These are phyloP conservation scores for Monosporozyma unispora DNA, from an alignment of 805 yeast species.

Conservation along the genomic window DNA sequence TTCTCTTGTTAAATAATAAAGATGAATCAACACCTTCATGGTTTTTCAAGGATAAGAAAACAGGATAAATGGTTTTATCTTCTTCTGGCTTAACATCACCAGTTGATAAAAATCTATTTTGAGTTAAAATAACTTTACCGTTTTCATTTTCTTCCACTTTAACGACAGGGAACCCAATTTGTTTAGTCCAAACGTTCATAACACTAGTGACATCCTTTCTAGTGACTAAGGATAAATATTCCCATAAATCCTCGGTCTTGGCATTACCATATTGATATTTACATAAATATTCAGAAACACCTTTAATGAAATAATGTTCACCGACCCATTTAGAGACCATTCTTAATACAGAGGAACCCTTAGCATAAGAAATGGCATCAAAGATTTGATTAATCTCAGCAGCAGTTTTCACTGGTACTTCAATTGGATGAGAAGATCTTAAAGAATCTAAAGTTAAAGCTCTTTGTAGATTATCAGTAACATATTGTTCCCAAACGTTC, in stretches of 20 bases:
- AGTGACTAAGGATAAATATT: conserved; percentile 50
- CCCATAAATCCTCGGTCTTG: conserved; percentile 66
- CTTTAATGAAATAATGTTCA: conserved; percentile 56
- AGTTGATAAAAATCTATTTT: conserved; percentile 64
- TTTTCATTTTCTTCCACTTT: conserved; percentile 38
- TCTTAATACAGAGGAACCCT: conserved; percentile 70
- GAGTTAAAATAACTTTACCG: conserved; percentile 46
- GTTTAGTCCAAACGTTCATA: conserved; percentile 65
- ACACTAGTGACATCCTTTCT: conserved; percentile 49
- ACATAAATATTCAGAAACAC: conserved; percentile 62
- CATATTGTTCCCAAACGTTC: conserved; percentile 46
- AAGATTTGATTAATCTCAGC: conserved; percentile 74
- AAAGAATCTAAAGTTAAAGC: conserved; percentile 47
- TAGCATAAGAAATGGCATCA: conserved; percentile 71
- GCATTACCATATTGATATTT: conserved; percentile 61
- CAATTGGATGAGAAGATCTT: conserved; percentile 67
- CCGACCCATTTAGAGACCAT: conserved; percentile 72
- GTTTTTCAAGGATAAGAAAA: conserved; percentile 52
- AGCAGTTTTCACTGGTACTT: conserved; percentile 72
- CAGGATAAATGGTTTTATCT: conserved; percentile 57
- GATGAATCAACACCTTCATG: conserved; percentile 54
- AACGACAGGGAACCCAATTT: conserved; percentile 66
- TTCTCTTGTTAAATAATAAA: conserved; percentile 44
- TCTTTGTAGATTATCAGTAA: conserved; percentile 13
- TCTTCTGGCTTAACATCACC: conserved; percentile 72